A percentile compares a stretch with the other conserved stretches of the same genome.
These are phyloP conservation scores for Didymella sp. DNA, from an alignment of 2,329 filamentous ascomycete species.

Conservation along the genomic window DNA sequence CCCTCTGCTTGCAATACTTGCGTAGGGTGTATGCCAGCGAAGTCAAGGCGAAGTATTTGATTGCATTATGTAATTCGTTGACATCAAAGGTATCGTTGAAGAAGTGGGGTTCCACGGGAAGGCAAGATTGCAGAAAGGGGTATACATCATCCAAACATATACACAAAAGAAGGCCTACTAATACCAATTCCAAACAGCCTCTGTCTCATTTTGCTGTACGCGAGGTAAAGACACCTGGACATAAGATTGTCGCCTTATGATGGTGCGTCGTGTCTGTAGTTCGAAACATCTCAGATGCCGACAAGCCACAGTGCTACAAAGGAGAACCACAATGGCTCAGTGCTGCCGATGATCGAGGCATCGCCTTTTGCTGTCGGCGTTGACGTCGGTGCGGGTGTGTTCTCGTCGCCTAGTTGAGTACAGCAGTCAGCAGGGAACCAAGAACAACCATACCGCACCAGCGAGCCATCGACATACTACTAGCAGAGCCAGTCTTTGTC, in stretches of 20 bases:
- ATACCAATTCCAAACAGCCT: slow-evolving; percentile 2
- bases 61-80: slow-evolving; percentile 3
- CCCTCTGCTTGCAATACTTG: neutral
- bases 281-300: neutral
- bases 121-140: slow-evolving; percentile 18
- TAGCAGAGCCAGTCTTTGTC: slow-evolving; percentile 28
- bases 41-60: neutral
- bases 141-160: slow-evolving; percentile 29
- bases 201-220: neutral
- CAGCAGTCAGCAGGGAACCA: slow-evolving; percentile 16
- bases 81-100: slow-evolving; percentile 7
- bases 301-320: slow-evolving; percentile 1
- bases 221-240: too few species aligned
- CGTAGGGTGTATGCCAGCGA: neutral
- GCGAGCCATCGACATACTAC: slow-evolving; percentile 15
- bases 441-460: slow-evolving; percentile 17
- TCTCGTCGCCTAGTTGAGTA: slow-evolving; percentile 15
- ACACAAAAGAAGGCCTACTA: slow-evolving; percentile 15
- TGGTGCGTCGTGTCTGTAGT: neutral
- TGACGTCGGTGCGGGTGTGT: neutral
- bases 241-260: neutral
- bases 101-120: slow-evolving; percentile 15
- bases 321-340: neutral
- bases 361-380: slow-evolving; percentile 9
- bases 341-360: neutral